Conservation (phyloP, 257 asterid species). For the Handroanthus guayacan region DNA sequence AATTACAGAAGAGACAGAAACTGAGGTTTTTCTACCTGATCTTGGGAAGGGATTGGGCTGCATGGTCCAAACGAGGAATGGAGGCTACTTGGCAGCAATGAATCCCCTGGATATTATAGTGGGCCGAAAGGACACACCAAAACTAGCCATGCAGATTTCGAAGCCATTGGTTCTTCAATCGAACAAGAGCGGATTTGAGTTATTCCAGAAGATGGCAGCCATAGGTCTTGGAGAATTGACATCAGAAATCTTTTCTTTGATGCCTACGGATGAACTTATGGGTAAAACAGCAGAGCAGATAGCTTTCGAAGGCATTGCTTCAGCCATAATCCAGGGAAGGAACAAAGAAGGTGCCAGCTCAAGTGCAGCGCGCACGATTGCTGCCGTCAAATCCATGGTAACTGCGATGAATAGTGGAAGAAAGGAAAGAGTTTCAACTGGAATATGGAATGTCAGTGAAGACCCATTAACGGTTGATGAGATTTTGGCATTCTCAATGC, state of each 20-base stretch:
- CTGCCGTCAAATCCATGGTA: slow-evolving; percentile 76
- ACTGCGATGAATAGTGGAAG: slow-evolving; percentile 67
- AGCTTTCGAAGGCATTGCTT: slow-evolving; percentile 95
- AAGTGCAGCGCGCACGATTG: slow-evolving; percentile 80
- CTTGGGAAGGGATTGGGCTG: slow-evolving; percentile 92
- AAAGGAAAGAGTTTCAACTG: slow-evolving; percentile 67
- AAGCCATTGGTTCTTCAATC: slow-evolving; percentile 66
- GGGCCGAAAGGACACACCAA: slow-evolving; percentile 64
- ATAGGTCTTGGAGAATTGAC: slow-evolving; percentile 67
- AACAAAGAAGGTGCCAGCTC: slow-evolving; percentile 86
- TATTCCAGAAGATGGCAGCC: slow-evolving; percentile 79
- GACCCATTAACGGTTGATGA: slow-evolving; percentile 63
- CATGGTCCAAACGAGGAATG: slow-evolving; percentile 85
- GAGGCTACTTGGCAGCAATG: slow-evolving; percentile 84
- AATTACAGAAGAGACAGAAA: slow-evolving; percentile 35
- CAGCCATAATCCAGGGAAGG: slow-evolving; percentile 82
- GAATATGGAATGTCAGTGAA: slow-evolving; percentile 84
- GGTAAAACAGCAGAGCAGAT: slow-evolving; percentile 97
- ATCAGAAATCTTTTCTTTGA: slow-evolving; percentile 60
- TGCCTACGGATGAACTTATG: slow-evolving; percentile 81
- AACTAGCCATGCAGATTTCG: slow-evolving; percentile 88
- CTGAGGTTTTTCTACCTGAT: slow-evolving; percentile 62
- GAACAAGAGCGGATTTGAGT: slow-evolving; percentile 61
- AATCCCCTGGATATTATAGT: slow-evolving; percentile 66
- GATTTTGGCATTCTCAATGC: slow-evolving; percentile 70